Evolutionary conservation across 306 rosid species (phyloP), one percentile per base, ranked within the genome.

Genomic region (Cicer yamashitae): DNA sequence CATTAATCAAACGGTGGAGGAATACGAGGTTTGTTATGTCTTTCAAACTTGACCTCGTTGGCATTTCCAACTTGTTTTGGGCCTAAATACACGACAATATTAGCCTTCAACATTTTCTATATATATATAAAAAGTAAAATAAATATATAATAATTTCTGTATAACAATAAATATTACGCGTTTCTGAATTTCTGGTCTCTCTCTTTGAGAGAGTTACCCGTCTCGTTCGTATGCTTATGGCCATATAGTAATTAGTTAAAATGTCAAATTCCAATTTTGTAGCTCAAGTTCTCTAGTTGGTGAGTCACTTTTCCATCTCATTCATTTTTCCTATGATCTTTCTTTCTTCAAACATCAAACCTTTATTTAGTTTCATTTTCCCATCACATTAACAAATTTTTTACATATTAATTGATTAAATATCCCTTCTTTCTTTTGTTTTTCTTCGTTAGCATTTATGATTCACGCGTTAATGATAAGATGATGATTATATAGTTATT

Each of bases 251-350:
- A 1, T 1, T 1, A 2, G 4, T 20, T 60, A 11, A 30, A 61
- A 76, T 11, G 64, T 6, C 39, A 18, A 75, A 62, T 30, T 6
- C 38, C 38, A 44, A 43, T 47, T 50, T 77, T 30, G 70, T 67
- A 43, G 77, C 74, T 70, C 77, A 69, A 57, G 1, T 80, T 79
- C 71, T 81, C 46, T 15, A 76, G 52, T 73, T 18, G 82, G 91
- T 91, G 57, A 87, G 91, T 82, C 37, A 13, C 48, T 70, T 45
- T 30, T 30, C 4, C 4, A 30, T 30, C 34, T 3, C 34, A 30
- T 30, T 30, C 0, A 3, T 25, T 30, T 52, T 18, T 38, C 77
- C 54, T 5, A 66, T 38, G 12, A 11, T 57, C 2, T 37, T 76
- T 13, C 60, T 7, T 73, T 8, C 56, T 10, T 64, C 3, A 74